A percentile compares a stretch with the other conserved stretches of the same genome.
phyloP scores from a whole-genome alignment of 78 protist genomes.

The Goniomonas avonlea region DNA sequence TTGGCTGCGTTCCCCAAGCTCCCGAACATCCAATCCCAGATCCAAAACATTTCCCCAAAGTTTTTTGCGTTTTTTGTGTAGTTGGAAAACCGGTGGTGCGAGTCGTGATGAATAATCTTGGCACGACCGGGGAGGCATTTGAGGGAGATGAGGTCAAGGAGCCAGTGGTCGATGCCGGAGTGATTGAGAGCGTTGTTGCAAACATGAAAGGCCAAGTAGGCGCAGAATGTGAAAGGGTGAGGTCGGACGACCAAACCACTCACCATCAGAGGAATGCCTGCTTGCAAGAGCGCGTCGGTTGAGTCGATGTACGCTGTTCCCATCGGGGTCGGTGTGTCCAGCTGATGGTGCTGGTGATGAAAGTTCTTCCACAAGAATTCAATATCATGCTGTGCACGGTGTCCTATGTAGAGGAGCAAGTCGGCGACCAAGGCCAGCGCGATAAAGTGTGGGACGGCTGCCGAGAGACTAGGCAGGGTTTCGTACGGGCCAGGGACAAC shows the following conservation, averaged over 20 bases:
- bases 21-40: not conserved
- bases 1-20: not conserved
- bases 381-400: not conserved
- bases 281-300: not conserved
- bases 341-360: not conserved
- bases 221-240: not conserved
- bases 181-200: not conserved
- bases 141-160: not conserved
- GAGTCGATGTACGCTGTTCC: not conserved
- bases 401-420: not conserved
- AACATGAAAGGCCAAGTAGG: not conserved
- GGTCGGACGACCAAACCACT: not conserved
- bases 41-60: not conserved
- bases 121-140: not conserved
- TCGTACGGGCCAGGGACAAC: not conserved
- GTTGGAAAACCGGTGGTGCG: not conserved
- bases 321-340: not conserved
- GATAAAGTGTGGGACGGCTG: not conserved
- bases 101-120: not conserved
- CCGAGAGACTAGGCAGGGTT: not conserved
- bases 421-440: not conserved
- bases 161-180: not conserved
- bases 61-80: not conserved
- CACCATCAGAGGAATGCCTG: not conserved
- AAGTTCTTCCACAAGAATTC: not conserved